Conservation (phyloP, 805 yeast species). For the Wickerhamomyces chambardii region DNA sequence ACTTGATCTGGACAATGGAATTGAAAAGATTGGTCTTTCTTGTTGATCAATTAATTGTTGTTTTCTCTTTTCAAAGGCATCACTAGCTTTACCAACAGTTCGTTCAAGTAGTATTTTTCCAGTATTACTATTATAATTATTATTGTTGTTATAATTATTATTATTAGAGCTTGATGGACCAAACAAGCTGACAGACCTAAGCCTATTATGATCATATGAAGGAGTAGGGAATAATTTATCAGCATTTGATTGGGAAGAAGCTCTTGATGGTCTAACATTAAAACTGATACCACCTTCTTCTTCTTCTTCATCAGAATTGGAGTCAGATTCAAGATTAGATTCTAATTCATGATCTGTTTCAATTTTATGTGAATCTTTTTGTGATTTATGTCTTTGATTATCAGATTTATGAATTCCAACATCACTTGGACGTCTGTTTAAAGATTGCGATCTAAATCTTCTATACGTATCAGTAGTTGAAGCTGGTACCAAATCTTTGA, state of each 20-base stretch:
- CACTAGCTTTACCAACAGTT: background rate
- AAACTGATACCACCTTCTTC: constrained; percentile 18
- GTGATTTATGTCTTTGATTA: too few species aligned
- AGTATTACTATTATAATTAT: background rate
- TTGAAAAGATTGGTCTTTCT: constrained; percentile 1
- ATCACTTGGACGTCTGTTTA: constrained; percentile 6
- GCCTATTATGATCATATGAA: constrained; percentile 13
- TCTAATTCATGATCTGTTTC: constrained; percentile 4
- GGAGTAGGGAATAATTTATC: too few species aligned
- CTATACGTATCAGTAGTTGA: constrained; percentile 6
- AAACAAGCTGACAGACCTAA: constrained; percentile 16
- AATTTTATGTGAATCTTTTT: too few species aligned
- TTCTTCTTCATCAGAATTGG: constrained; percentile 6
- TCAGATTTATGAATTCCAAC: background rate
- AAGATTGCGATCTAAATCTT: constrained; percentile 14
- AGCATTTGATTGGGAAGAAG: background rate
- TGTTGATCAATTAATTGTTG: constrained; percentile 1
- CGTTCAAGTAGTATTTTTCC: too few species aligned
- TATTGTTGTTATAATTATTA: constrained; percentile 7
- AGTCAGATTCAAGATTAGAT: constrained; percentile 8
- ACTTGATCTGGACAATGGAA: constrained; percentile 4
- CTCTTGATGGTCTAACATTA: constrained; percentile 9
- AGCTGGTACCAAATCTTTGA: too few species aligned
- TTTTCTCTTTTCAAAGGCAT: background rate
- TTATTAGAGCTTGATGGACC: constrained; percentile 16